Percentiles rank a stretch among this genome's conserved stretches.
phyloP scores from a whole-genome alignment of 2,329 filamentous ascomycete genomes.

The Nannizziopsis arthrosporioides region DNA sequence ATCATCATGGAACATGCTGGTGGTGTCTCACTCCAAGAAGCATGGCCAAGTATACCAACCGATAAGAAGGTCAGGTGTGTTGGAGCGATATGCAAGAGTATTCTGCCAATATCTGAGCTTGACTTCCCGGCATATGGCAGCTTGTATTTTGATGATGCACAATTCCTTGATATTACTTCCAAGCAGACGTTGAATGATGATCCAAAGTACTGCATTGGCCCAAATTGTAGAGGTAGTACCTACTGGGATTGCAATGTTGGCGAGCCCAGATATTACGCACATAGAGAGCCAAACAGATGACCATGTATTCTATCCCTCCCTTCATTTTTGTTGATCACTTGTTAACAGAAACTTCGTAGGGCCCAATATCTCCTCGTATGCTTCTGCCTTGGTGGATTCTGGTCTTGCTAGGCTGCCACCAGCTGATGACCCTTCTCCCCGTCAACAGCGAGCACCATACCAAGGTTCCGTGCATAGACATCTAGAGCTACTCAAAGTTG shows the following conservation, averaged over 20 bases:
- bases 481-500: slow-evolving; percentile 22
- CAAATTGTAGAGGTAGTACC: slow-evolving; percentile 15
- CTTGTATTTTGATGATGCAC: slow-evolving; percentile 24
- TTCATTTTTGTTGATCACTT: slow-evolving; percentile 12
- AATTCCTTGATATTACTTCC: slow-evolving; percentile 13
- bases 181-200: slow-evolving; percentile 12
- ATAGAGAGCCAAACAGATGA: slow-evolving; percentile 26
- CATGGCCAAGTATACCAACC: slow-evolving; percentile 24
- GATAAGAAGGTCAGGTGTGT: slow-evolving; percentile 20
- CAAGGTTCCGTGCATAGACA: slow-evolving; percentile 28
- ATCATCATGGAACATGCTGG: slow-evolving; percentile 32
- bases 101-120: slow-evolving; percentile 17
- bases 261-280: slow-evolving; percentile 26
- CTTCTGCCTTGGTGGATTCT: slow-evolving; percentile 30
- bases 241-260: slow-evolving; percentile 17
- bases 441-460: slow-evolving; percentile 22
- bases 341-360: slow-evolving; percentile 22
- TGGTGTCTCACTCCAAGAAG: slow-evolving; percentile 25
- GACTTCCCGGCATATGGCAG: slow-evolving; percentile 29
- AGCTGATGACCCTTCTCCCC: slow-evolving; percentile 5
- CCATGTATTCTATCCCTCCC: slow-evolving; percentile 27
- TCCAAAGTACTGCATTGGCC: slow-evolving; percentile 15
- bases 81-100: slow-evolving; percentile 11
- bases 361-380: slow-evolving; percentile 25
- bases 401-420: slow-evolving; percentile 28